A percentile compares a stretch with the other conserved stretches of the same genome.
Evolutionary conservation across 2,329 filamentous ascomycete species (phyloP).

Genomic region (Coleophoma cylindrospora): DNA sequence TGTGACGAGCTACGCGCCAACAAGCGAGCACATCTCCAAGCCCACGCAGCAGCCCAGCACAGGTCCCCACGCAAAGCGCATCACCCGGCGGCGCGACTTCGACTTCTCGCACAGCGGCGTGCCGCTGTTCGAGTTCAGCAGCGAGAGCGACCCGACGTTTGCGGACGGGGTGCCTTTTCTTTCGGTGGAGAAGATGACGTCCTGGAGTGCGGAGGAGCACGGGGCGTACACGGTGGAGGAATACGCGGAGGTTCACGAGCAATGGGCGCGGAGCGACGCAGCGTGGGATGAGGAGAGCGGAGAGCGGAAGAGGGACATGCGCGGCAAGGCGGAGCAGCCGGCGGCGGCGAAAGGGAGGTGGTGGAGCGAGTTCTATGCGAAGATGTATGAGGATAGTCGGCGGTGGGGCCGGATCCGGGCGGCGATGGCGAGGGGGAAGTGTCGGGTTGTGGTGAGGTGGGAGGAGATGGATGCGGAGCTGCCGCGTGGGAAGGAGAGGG

Average conservation of each 20-base stretch:
- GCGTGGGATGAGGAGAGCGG: not conserved
- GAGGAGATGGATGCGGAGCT: not conserved
- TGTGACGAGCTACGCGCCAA: slow-evolving; percentile 12
- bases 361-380: slow-evolving; percentile 14
- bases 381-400: slow-evolving; percentile 8
- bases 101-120: slow-evolving; percentile 21
- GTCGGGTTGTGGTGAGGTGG: slow-evolving; percentile 13
- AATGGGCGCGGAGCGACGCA: not conserved
- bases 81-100: slow-evolving; percentile 18
- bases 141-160: not conserved
- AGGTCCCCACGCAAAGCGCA: not conserved
- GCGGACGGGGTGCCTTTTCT: slow-evolving; percentile 1
- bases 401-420: slow-evolving; percentile 13
- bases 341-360: slow-evolving; percentile 2
- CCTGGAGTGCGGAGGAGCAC: slow-evolving; percentile 3
- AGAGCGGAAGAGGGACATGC: not conserved
- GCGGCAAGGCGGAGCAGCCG: not conserved
- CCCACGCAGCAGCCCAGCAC: not conserved
- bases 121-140: slow-evolving; percentile 23
- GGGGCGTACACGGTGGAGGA: not conserved
- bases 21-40: slow-evolving; percentile 1
- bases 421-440: slow-evolving; percentile 17
- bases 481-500: too few species aligned
- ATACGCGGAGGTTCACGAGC: not conserved
- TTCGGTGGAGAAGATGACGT: slow-evolving; percentile 5